A percentile compares a stretch with the other conserved stretches of the same genome.
phyloP scores from a whole-genome alignment of 345 rosid species.

The Pistacia vera region DNA sequence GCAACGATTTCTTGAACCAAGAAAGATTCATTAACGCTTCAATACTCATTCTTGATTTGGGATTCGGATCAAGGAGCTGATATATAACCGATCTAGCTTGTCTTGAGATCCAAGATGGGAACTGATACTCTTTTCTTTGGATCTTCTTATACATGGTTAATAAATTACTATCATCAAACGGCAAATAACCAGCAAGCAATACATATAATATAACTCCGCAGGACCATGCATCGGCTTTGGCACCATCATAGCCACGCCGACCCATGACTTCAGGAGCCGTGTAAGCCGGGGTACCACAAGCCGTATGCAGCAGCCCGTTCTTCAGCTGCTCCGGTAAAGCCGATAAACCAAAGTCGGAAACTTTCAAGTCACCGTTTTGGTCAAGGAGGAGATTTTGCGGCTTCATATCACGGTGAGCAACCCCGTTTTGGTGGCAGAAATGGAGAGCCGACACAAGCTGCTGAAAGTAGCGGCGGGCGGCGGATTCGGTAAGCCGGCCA shows the following conservation, averaged over 20 bases:
- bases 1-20: conserved; percentile 59
- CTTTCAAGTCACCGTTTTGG: conserved; percentile 57
- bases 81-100: conserved; percentile 51
- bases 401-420: conserved; percentile 88
- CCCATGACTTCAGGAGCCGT: conserved; percentile 76
- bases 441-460: conserved; percentile 76
- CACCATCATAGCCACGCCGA: conserved; percentile 62
- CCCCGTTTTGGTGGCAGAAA: conserved; percentile 82
- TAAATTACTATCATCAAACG: conserved; percentile 65
- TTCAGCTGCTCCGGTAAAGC: conserved; percentile 66
- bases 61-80: conserved; percentile 81
- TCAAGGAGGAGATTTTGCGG: conserved; percentile 88
- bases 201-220: conserved; percentile 81
- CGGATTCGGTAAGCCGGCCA: conserved; percentile 52
- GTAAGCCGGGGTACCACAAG: conserved; percentile 81
- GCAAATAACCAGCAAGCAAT: conserved; percentile 56
- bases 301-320: conserved; percentile 63
- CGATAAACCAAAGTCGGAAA: conserved; percentile 81
- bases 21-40: conserved; percentile 42
- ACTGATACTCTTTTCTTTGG: conserved; percentile 51
- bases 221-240: conserved; percentile 86
- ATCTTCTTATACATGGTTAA: conserved; percentile 59
- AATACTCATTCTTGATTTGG: conserved; percentile 64
- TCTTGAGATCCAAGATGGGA: conserved; percentile 60
- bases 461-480: conserved; percentile 68